phyloP scores from a whole-genome alignment of 106 monocot genomes.

The Posidonia australis region DNA sequence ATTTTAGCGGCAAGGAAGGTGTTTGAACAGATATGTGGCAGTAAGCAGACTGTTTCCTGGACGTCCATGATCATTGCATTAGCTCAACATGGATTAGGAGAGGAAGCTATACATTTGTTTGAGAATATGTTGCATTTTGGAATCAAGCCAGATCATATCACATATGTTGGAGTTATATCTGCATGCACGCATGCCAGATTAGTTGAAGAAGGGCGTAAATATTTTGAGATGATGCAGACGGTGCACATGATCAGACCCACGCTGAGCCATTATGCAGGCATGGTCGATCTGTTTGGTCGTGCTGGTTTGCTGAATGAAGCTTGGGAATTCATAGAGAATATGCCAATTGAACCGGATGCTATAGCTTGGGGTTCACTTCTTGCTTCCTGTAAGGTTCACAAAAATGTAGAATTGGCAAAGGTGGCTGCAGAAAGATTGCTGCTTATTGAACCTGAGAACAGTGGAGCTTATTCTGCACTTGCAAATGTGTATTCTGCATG shows the following conservation, averaged over 20 bases:
- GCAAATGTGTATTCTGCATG: constrained; percentile 86
- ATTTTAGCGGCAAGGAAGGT: constrained; percentile 47
- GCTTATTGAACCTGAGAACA: constrained; percentile 54
- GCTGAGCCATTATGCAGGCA: constrained; percentile 79
- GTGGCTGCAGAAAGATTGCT: constrained; percentile 59
- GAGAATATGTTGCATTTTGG: too few relatives aligned
- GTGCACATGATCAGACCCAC: constrained; percentile 67
- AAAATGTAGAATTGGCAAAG: constrained; percentile 54
- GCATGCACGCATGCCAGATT: constrained; percentile 78
- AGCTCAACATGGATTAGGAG: too few relatives aligned
- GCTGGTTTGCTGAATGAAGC: constrained; percentile 59
- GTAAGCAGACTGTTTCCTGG: constrained; percentile 62
- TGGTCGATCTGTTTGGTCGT: constrained; percentile 79
- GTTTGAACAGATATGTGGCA: constrained; percentile 32
- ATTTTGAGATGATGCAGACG: constrained; percentile 69
- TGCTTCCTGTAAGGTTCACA: constrained; percentile 66
- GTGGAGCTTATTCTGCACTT: constrained; percentile 81
- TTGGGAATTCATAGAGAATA: constrained; percentile 50
- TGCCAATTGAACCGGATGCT: constrained; percentile 71
- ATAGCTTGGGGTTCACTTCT: constrained; percentile 90
- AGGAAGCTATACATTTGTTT: too few relatives aligned
- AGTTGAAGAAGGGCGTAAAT: constrained; percentile 54
- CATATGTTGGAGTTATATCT: constrained; percentile 76
- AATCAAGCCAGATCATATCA: constrained; percentile 83
- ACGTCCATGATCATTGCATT: constrained; percentile 90